Evolutionary conservation across 2,329 filamentous ascomycete genomes (phyloP), one percentile per base, ranked within the genome.

Genomic region (Huntiella abstrusa): DNA sequence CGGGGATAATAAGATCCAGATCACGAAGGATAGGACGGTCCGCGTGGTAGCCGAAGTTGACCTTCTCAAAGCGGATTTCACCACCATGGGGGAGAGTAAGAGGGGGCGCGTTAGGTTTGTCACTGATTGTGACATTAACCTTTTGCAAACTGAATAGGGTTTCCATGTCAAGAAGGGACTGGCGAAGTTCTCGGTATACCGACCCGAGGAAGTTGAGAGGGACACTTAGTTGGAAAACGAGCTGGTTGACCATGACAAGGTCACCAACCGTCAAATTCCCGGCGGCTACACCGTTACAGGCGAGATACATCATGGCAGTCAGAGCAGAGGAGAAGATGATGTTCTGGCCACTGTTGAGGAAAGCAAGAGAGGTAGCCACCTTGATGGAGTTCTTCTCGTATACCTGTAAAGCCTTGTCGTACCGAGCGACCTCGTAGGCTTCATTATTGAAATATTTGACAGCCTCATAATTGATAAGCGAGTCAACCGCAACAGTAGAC

Each of bases 391-490:
- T 87, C 59, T 81, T 81, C 60, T 98, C 84, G 60, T 98, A 98
- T 49, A 80, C 73, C 53, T 78, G 72, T 17, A 98, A 67, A 0
- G 91, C 86, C 55, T 79, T 75, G 61, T 96, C 87, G 60, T 98
- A 98, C 37, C 91, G 76, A 32, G 74, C 72, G 38, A 94, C 84
- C 64, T 98, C 91, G 53, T 86, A 96, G 53, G 82, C 84, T 58
- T 98, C 92, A 57, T 98, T 98, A 67, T 98, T 98, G 66, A 96
- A 98, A 65, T 96, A 94, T 64, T 98, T 98, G 58, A 98, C 91
- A 11, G 92, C 88, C 62, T 98, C 91, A 57, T 95, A 98, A 65
- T 98, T 98, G 68, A 98, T 94, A 43, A 98, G 67, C 1, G 87
- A 94, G 63, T 98, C 91, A 1, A 96, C 87, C 0, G 88, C 88